These are phyloP conservation scores for Echeveria elegans DNA, from an alignment of 164 flowering plant genomes.

Conservation along the genomic window DNA sequence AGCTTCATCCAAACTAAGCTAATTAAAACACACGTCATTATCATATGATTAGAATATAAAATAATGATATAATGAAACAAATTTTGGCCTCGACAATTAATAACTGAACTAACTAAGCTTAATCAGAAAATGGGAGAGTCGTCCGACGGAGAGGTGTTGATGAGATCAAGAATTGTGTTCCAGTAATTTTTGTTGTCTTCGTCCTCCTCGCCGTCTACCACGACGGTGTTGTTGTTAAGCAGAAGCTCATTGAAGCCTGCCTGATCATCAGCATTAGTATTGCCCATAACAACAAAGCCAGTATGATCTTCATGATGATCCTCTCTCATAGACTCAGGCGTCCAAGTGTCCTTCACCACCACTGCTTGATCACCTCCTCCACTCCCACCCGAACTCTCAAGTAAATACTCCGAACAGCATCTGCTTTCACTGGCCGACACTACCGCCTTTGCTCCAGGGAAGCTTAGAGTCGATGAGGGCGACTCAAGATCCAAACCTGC, in stretches of 20 bases:
- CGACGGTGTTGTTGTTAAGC: constrained; percentile 6
- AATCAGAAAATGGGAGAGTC: constrained; percentile 12
- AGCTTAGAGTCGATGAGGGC: background rate
- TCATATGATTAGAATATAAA: background rate
- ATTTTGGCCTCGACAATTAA: background rate
- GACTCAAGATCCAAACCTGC: background rate
- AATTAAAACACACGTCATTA: background rate
- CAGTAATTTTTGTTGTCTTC: constrained; percentile 25
- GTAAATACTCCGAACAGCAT: constrained; percentile 8
- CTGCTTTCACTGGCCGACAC: constrained; percentile 16
- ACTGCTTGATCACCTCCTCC: constrained; percentile 11
- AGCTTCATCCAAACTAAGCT: background rate
- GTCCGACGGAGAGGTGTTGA: constrained; percentile 13
- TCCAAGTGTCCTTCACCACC: background rate
- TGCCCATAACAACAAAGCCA: background rate
- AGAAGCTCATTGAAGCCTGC: constrained; percentile 23
- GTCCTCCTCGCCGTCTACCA: constrained; percentile 7
- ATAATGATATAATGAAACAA: background rate
- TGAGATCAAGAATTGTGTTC: constrained; percentile 20
- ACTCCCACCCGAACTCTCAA: constrained; percentile 15
- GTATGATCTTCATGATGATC: constrained; percentile 5
- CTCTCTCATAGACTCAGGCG: constrained; percentile 8
- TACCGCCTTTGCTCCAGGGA: constrained; percentile 1
- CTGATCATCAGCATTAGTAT: background rate
- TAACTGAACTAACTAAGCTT: background rate